phyloP scores from a whole-genome alignment of 148 eudicot species.

The Chenopodium album region DNA sequence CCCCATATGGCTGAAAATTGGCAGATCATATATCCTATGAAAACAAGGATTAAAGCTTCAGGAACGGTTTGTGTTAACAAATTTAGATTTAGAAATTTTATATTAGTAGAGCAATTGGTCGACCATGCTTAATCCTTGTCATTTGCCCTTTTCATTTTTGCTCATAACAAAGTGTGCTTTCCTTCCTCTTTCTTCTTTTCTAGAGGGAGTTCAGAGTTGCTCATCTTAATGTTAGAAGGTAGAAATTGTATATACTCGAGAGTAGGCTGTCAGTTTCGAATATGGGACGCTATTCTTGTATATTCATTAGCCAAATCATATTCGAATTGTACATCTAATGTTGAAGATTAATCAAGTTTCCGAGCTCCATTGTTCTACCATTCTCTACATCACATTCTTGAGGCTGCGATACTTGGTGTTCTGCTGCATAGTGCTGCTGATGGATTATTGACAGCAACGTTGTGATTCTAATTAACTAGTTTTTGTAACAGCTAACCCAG shows the following conservation, averaged over 20 bases:
- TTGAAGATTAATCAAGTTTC: conserved; percentile 10
- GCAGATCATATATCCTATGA: background rate
- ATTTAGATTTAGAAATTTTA: conserved; percentile 20
- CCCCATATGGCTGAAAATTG: conserved; percentile 8
- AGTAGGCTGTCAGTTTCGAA: conserved; percentile 23
- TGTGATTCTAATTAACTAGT: background rate
- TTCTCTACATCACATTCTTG: background rate
- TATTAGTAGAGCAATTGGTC: conserved; percentile 25
- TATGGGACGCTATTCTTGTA: conserved; percentile 32
- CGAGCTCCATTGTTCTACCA: background rate
- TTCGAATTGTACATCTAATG: conserved; percentile 22
- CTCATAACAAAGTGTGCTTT: conserved; percentile 13
- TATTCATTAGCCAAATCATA: conserved; percentile 21
- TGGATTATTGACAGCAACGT: background rate
- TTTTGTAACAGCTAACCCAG: background rate
- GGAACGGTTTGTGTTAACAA: conserved; percentile 13
- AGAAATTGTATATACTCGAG: conserved; percentile 33
- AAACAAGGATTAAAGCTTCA: conserved; percentile 15
- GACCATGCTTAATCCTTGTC: conserved; percentile 4
- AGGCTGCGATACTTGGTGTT: background rate
- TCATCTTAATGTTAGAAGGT: conserved; percentile 15
- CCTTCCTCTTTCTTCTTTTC: background rate
- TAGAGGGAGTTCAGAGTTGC: conserved; percentile 12
- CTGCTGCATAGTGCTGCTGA: background rate
- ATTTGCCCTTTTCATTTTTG: conserved; percentile 19